Evolutionary conservation across 225 moss, liverwort and hornwort genomes (phyloP), one percentile per base, ranked within the genome.

Genomic region (Bryum argenteum): DNA sequence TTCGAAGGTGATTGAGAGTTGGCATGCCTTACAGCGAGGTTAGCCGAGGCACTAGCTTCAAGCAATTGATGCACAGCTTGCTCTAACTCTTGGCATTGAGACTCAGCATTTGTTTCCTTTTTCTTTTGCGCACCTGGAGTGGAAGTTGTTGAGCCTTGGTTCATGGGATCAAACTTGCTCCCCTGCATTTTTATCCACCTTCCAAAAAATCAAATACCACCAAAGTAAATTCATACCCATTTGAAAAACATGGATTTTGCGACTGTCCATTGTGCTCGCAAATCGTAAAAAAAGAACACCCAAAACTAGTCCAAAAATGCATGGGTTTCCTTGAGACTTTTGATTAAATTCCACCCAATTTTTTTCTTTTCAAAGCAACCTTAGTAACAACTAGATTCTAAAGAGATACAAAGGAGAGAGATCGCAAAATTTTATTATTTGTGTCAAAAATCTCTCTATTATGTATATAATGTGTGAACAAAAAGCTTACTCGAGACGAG

Each of bases 21-120:
- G 79, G 70, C 37, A 74, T 39, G 57, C 40, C 88, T 84, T 87
- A 98, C 94, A 84, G 81, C 58, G 69, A 87, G 79, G 61, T 76
- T 66, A 39, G 92, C 91, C 59, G 77, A 65, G 16, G 92, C 92
- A 84, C 98, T 98, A 44, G 89, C 91, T 85, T 90, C 91, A 67
- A 98, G 82, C 40, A 94, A 73, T 61, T 87, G 92, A 58, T 98
- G 88, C 69, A 91, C 83, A 72, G 75, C 74, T 79, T 71, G 81
- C 80, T 94, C 98, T 76, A 91, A 77, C 74, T 91, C 83, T 15
- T 82, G 85, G 48, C 92, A 87, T 37, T 84, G 90, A 63, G 79
- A 83, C 69, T 88, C 92, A 10, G 78, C 80, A 73, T 89, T 91
- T 12, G 41, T 65, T 66, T 90, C 89, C 53, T 92, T 87, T 70